Conservation (phyloP, 2,329 filamentous ascomycete species). For the Fonsecaea pedrosoi region DNA sequence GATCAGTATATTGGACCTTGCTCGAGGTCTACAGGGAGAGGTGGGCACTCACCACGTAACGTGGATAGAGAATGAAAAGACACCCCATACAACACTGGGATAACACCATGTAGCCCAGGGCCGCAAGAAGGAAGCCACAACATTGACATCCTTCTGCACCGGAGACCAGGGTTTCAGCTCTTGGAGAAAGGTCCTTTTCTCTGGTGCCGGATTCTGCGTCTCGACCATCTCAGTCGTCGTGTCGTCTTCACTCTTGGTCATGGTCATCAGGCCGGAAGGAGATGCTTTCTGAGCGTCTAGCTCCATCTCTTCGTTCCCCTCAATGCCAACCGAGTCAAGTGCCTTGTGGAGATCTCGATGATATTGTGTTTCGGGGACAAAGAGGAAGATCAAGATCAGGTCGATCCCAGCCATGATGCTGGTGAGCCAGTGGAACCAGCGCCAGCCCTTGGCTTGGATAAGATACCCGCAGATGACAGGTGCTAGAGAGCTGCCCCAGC, state of each 20-base stretch:
- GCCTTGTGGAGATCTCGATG: conserved; percentile 36
- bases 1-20: neutral
- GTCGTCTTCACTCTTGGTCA: neutral
- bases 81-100: conserved; percentile 14
- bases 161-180: conserved; percentile 1
- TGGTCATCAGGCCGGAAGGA: neutral
- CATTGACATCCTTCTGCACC: conserved; percentile 5
- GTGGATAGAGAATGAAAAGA: conserved; percentile 21
- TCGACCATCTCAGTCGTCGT: conserved; percentile 2
- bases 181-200: neutral
- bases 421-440: conserved; percentile 49
- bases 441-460: conserved; percentile 46
- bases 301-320: neutral
- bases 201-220: neutral
- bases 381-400: conserved; percentile 43
- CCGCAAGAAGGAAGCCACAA: neutral
- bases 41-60: conserved; percentile 2
- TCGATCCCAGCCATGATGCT: conserved; percentile 45
- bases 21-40: neutral
- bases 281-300: neutral
- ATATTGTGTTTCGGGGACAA: conserved; percentile 48
- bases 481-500: neutral
- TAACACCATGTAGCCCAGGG: conserved; percentile 18
- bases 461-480: conserved; percentile 45
- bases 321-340: conserved; percentile 12